A percentile compares a stretch with the other conserved stretches of the same genome.
Evolutionary conservation across 2,329 filamentous ascomycete genomes (phyloP).

Genomic region (Sporothrix globosa): DNA sequence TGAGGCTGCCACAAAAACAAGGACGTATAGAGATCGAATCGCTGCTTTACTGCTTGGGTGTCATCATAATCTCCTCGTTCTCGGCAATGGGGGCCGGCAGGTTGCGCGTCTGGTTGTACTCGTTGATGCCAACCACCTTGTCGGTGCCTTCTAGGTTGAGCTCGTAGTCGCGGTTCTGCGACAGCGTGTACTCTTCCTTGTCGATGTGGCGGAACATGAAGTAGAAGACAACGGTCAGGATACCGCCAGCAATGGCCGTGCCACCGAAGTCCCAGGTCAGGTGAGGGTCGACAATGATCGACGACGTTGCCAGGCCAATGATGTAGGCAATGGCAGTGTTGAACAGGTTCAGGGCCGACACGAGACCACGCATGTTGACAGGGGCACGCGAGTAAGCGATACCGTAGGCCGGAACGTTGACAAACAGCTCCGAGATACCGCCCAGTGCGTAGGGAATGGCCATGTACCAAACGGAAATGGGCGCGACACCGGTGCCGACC

Average conservation of each 20-base stretch:
- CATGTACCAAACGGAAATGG: conserved; percentile 61
- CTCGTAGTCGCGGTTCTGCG: conserved; percentile 44
- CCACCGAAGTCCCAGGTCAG: conserved; percentile 56
- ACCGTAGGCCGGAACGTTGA: conserved; percentile 56
- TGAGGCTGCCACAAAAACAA: too few species aligned
- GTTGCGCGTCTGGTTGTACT: conserved; percentile 39
- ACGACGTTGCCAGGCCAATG: conserved; percentile 63
- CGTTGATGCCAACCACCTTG: conserved; percentile 36
- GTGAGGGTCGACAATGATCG: conserved; percentile 53
- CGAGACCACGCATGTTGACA: conserved; percentile 73
- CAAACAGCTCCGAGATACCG: conserved; percentile 57
- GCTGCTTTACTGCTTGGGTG: conserved; percentile 40
- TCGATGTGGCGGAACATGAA: conserved; percentile 54
- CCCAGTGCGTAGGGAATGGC: conserved; percentile 55
- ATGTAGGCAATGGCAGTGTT: conserved; percentile 70
- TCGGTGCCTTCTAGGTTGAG: conserved; percentile 33
- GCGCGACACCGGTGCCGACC: conserved; percentile 45
- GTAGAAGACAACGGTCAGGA: conserved; percentile 52
- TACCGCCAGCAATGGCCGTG: conserved; percentile 50
- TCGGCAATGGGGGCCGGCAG: conserved; percentile 38
- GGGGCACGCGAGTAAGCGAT: conserved; percentile 70
- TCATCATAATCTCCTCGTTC: conserved; percentile 41
- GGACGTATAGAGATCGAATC: neutral
- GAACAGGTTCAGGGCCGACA: conserved; percentile 69
- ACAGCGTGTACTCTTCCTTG: conserved; percentile 50